Evolutionary conservation across 2,329 filamentous ascomycete genomes (phyloP).

Genomic region (Gliomastix tumulicola): DNA sequence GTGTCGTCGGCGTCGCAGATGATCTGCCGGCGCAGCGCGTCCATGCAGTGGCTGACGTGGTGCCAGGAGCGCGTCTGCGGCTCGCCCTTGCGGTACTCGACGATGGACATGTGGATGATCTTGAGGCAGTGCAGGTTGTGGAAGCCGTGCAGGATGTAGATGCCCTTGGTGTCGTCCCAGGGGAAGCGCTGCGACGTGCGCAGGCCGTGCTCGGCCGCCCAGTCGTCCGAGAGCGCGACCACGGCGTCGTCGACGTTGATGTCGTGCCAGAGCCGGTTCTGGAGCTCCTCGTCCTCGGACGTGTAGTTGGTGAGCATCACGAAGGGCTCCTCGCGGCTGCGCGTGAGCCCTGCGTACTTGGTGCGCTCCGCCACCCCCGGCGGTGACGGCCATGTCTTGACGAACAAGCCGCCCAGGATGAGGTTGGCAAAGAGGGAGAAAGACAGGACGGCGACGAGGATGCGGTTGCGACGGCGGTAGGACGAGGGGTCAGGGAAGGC

Average conservation of each 20-base stretch:
- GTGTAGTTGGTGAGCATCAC: too few relatives aligned
- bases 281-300: too few relatives aligned
- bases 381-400: too few relatives aligned
- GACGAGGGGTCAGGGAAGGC: too few relatives aligned
- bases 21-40: slow-evolving; percentile 16
- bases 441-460: too few relatives aligned
- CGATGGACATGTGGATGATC: slow-evolving; percentile 8
- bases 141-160: slow-evolving; percentile 18
- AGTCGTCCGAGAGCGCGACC: slow-evolving; percentile 12
- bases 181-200: slow-evolving; percentile 16
- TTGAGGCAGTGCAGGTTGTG: slow-evolving; percentile 22
- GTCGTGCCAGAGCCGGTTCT: too few relatives aligned
- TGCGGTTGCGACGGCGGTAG: too few relatives aligned
- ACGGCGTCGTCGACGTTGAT: slow-evolving; percentile 11
- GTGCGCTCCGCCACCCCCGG: too few relatives aligned
- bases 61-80: slow-evolving; percentile 1
- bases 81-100: slow-evolving; percentile 6
- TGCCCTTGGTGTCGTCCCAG: slow-evolving; percentile 17
- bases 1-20: slow-evolving; percentile 21
- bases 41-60: slow-evolving; percentile 15
- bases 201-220: slow-evolving; percentile 9
- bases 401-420: too few relatives aligned
- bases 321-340: too few relatives aligned
- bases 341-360: too few relatives aligned
- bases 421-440: too few relatives aligned